A percentile compares a stretch with the other conserved stretches of the same genome.
phyloP scores from a whole-genome alignment of 768 basidiomycete genomes.

The Suillus occidentalis region DNA sequence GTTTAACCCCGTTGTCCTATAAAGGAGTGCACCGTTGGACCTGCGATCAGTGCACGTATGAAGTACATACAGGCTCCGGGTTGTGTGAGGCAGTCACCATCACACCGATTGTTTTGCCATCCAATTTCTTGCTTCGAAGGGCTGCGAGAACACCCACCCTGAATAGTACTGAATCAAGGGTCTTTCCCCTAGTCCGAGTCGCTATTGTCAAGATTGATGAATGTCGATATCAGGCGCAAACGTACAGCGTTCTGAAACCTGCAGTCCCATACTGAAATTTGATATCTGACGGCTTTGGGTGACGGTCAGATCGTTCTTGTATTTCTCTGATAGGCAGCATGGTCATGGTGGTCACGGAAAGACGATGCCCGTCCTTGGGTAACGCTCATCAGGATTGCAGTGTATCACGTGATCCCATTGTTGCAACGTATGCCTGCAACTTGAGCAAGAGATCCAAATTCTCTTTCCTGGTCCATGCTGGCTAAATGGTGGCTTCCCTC shows the following conservation, averaged over 20 bases:
- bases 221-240: constrained; percentile 15
- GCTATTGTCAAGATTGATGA: constrained; percentile 12
- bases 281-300: constrained; percentile 71
- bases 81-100: constrained; percentile 99
- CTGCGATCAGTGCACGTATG: constrained; percentile 1
- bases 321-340: constrained; percentile 45
- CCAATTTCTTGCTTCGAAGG: constrained; percentile 87
- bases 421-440: neutral
- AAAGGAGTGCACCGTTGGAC: constrained; percentile 9
- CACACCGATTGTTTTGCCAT: constrained; percentile 90
- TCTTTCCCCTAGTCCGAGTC: constrained; percentile 60
- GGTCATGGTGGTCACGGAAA: constrained; percentile 29
- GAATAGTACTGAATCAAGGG: constrained; percentile 90
- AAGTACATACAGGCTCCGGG: constrained; percentile 78
- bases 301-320: constrained; percentile 49
- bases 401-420: constrained; percentile 28
- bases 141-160: constrained; percentile 89
- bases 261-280: constrained; percentile 91
- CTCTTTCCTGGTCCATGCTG: constrained; percentile 12
- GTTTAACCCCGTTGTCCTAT: constrained; percentile 98
- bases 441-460: neutral
- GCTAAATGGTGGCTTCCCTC: constrained; percentile 41
- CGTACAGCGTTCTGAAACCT: constrained; percentile 90
- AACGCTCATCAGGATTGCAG: constrained; percentile 11
- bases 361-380: neutral